A percentile compares a stretch with the other conserved stretches of the same genome.
phyloP scores from a whole-genome alignment of 148 eudicot genomes.

The Rhododendron vialii region DNA sequence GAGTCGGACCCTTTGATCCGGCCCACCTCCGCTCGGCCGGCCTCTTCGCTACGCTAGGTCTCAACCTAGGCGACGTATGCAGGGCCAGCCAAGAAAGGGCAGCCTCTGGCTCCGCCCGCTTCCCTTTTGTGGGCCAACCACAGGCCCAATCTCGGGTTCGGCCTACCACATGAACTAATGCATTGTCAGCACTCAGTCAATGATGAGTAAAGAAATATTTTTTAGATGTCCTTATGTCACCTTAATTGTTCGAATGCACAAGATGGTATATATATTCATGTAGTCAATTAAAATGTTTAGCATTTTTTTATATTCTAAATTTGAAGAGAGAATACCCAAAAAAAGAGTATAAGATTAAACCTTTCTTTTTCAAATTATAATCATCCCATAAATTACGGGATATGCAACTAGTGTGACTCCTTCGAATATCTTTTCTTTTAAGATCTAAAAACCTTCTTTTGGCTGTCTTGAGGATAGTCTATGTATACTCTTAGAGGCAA shows the following conservation, averaged over 20 bases:
- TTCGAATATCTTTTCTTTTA: neutral
- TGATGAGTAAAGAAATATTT: neutral
- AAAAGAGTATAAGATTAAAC: neutral
- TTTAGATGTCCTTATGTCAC: neutral
- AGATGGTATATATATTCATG: neutral
- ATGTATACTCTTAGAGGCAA: neutral
- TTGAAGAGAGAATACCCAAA: neutral
- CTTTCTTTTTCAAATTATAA: neutral
- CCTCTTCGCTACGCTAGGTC: too few relatives aligned
- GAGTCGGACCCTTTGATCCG: too few relatives aligned
- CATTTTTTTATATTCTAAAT: too few relatives aligned
- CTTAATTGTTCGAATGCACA: neutral
- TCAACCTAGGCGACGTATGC: too few relatives aligned
- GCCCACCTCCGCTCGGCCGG: too few relatives aligned
- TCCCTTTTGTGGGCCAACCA: too few relatives aligned
- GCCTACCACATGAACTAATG: neutral
- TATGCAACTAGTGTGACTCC: neutral
- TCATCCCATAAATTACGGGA: neutral
- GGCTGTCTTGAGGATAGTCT: neutral
- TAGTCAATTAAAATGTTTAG: neutral
- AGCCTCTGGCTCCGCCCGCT: too few relatives aligned
- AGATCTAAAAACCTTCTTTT: neutral
- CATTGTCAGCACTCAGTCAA: neutral
- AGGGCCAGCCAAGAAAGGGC: too few relatives aligned
- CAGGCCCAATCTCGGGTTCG: too few relatives aligned